Evolutionary conservation across 2,329 filamentous ascomycete species (phyloP).

Genomic region (Colletotrichum sansevieriae): DNA sequence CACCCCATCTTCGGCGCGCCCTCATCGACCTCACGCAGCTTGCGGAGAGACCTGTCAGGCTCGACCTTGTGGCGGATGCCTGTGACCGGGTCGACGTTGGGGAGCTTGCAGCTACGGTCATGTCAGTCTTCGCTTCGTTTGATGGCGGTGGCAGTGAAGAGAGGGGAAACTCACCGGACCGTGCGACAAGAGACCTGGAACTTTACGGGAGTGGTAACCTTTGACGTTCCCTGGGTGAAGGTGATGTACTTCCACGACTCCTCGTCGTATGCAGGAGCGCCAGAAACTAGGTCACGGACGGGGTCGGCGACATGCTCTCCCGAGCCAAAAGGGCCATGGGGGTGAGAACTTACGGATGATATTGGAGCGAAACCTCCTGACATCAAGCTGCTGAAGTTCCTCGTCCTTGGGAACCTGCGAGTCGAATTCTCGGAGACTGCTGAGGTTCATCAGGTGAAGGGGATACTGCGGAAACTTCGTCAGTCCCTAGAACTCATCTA

Average conservation of each 20-base stretch:
- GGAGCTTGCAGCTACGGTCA: slow-evolving; percentile 70
- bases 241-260: slow-evolving; percentile 76
- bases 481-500: too few relatives aligned
- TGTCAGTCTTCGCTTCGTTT: slow-evolving; percentile 5
- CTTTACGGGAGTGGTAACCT: slow-evolving; percentile 56
- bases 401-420: slow-evolving; percentile 65
- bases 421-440: slow-evolving; percentile 73
- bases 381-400: slow-evolving; percentile 65
- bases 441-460: slow-evolving; percentile 75
- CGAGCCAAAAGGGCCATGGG: background rate
- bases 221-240: slow-evolving; percentile 62
- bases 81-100: slow-evolving; percentile 75
- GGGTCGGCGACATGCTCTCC: background rate
- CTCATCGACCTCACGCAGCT: slow-evolving; percentile 70
- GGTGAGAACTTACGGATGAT: slow-evolving; percentile 67
- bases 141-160: background rate
- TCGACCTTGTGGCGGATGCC: slow-evolving; percentile 68
- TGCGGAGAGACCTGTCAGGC: slow-evolving; percentile 70
- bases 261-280: slow-evolving; percentile 74
- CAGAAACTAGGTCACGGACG: slow-evolving; percentile 63
- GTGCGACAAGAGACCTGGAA: slow-evolving; percentile 75
- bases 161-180: slow-evolving; percentile 61
- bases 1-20: slow-evolving; percentile 70
- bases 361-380: slow-evolving; percentile 77
- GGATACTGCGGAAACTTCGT: slow-evolving; percentile 66